phyloP scores from a whole-genome alignment of 106 monocot species.

The Dendrobium chrysotoxum region DNA sequence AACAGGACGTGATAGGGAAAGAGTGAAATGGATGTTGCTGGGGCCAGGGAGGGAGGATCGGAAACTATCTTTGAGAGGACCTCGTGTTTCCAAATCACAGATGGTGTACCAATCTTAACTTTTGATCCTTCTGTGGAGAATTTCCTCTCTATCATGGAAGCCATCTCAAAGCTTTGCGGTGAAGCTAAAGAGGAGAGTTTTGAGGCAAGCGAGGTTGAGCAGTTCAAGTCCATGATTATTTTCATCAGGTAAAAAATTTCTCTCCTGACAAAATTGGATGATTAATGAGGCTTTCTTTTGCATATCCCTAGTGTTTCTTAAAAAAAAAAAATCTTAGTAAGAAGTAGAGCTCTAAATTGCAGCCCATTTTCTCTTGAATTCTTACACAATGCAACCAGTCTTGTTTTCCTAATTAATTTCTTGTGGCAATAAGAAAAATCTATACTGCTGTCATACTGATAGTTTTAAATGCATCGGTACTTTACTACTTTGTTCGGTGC shows the following conservation, averaged over 20 bases:
- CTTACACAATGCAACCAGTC: neutral
- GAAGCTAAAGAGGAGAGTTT: slow-evolving; percentile 3
- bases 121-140: slow-evolving; percentile 46
- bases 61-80: neutral
- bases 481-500: neutral
- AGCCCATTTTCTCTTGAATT: neutral
- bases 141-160: slow-evolving; percentile 28
- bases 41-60: neutral
- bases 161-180: slow-evolving; percentile 23
- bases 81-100: neutral
- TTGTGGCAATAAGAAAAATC: neutral
- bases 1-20: neutral
- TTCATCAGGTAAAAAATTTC: slow-evolving; percentile 24
- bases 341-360: neutral
- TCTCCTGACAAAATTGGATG: neutral
- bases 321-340: neutral
- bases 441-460: neutral
- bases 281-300: neutral
- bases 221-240: slow-evolving; percentile 27
- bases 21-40: neutral
- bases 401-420: neutral
- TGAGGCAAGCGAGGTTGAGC: slow-evolving; percentile 20
- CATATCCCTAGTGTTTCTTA: neutral
- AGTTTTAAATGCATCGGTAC: neutral
- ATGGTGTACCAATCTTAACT: slow-evolving; percentile 14